These are phyloP conservation scores for Hypoxylon subgilvum DNA, from an alignment of 495 filamentous ascomycete species.

Conservation along the genomic window DNA sequence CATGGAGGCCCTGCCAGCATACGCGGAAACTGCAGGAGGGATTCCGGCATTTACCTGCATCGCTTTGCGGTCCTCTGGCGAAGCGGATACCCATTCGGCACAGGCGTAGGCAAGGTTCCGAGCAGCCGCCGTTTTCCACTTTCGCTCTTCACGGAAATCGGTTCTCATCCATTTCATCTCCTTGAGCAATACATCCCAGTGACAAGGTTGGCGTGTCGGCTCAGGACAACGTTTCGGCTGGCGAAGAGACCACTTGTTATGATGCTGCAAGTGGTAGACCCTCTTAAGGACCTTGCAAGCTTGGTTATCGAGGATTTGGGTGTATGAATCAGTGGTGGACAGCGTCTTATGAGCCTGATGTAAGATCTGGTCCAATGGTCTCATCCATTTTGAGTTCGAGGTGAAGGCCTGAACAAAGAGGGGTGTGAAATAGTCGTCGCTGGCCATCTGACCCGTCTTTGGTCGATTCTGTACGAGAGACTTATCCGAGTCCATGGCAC, in stretches of 20 bases:
- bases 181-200: conserved; percentile 83
- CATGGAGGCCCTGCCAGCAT: conserved; percentile 39
- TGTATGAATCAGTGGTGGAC: conserved; percentile 74
- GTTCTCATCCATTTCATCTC: conserved; percentile 98
- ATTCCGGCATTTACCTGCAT: conserved; percentile 69
- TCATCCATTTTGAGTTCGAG: conserved; percentile 62
- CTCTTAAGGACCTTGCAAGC: conserved; percentile 80
- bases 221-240: conserved; percentile 82
- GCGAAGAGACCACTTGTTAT: conserved; percentile 87
- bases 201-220: conserved; percentile 72
- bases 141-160: conserved; percentile 91
- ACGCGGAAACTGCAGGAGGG: conserved; percentile 37
- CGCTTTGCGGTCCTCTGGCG: conserved; percentile 62
- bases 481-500: conserved; percentile 36
- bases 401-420: conserved; percentile 76
- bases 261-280: conserved; percentile 86
- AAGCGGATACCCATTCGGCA: conserved; percentile 75
- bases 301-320: conserved; percentile 80
- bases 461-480: conserved; percentile 39
- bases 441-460: conserved; percentile 50
- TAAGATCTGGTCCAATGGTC: conserved; percentile 70
- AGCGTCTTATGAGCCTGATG: conserved; percentile 80
- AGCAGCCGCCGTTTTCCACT: conserved; percentile 87
- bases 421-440: conserved; percentile 79
- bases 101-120: conserved; percentile 78